Conservation (phyloP, 164 flowering plant genomes). For the Aristolochia contorta region DNA sequence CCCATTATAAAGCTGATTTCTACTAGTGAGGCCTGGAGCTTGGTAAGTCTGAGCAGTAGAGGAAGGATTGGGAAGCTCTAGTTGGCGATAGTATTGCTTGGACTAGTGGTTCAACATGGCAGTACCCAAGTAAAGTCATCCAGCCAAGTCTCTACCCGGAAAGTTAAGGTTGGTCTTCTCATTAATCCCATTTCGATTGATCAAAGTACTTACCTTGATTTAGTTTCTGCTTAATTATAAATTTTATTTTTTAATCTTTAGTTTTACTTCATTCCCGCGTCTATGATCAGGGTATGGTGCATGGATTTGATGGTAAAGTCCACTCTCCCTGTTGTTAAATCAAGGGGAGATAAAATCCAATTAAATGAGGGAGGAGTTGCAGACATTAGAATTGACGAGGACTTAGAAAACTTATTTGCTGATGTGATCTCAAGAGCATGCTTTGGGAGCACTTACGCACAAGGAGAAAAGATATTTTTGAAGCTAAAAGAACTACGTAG, state of each 20-base stretch:
- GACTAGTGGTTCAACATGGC: neutral
- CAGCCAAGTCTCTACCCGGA: too few relatives aligned
- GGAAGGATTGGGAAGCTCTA: neutral
- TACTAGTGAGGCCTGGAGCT: too few relatives aligned
- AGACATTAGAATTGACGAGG: constrained; percentile 25
- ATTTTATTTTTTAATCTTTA: neutral
- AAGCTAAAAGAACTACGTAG: constrained; percentile 20
- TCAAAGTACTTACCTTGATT: too few relatives aligned
- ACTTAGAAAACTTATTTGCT: constrained; percentile 28
- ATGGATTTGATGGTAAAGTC: constrained; percentile 30
- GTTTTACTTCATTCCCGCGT: too few relatives aligned
- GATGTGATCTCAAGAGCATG: constrained; percentile 26
- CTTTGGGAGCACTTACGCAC: constrained; percentile 20
- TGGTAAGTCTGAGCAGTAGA: neutral
- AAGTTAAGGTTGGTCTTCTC: too few relatives aligned
- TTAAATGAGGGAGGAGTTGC: constrained; percentile 21
- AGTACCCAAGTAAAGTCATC: neutral
- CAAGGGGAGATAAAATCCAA: constrained; percentile 29
- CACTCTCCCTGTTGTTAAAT: constrained; percentile 14
- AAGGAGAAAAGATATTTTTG: constrained; percentile 20
- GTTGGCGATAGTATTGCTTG: neutral
- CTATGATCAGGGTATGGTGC: constrained; percentile 30
- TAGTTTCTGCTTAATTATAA: too few relatives aligned
- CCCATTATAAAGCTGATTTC: too few relatives aligned
- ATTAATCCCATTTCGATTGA: too few relatives aligned